Conservation (phyloP, 140 eudicot species). For the Flaveria floridana region DNA sequence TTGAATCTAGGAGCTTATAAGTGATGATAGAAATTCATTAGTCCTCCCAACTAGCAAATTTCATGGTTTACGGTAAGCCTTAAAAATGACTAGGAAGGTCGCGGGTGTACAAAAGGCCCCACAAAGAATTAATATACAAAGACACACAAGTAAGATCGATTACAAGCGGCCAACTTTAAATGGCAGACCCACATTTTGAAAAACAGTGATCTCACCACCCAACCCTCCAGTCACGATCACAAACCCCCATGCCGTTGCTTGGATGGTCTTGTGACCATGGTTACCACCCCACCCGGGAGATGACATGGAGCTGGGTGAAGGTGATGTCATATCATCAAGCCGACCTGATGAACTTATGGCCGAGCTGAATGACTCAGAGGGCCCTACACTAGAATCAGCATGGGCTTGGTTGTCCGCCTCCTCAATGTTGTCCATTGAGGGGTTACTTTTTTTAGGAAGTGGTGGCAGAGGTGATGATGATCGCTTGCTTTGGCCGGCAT, state of each 20-base stretch:
- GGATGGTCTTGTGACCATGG: constrained; percentile 53
- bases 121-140: background rate
- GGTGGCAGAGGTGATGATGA: constrained; percentile 64
- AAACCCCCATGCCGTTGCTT: constrained; percentile 94
- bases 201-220: constrained; percentile 80
- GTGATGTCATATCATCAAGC: constrained; percentile 31
- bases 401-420: constrained; percentile 41
- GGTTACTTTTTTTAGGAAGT: constrained; percentile 49
- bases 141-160: constrained; percentile 1
- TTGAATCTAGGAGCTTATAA: background rate
- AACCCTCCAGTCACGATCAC: constrained; percentile 82
- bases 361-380: constrained; percentile 43
- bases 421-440: constrained; percentile 43
- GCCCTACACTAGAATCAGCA: constrained; percentile 53
- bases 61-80: background rate
- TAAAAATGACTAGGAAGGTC: background rate
- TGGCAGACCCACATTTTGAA: constrained; percentile 86
- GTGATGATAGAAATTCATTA: background rate
- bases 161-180: constrained; percentile 62
- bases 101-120: background rate
- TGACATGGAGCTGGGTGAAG: constrained; percentile 32
- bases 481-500: constrained; percentile 38
- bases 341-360: constrained; percentile 29
- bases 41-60: constrained; percentile 3
- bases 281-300: constrained; percentile 47